These are phyloP conservation scores for Oryza punctata DNA, from an alignment of 176 grass and related monocot genomes.

Conservation along the genomic window DNA sequence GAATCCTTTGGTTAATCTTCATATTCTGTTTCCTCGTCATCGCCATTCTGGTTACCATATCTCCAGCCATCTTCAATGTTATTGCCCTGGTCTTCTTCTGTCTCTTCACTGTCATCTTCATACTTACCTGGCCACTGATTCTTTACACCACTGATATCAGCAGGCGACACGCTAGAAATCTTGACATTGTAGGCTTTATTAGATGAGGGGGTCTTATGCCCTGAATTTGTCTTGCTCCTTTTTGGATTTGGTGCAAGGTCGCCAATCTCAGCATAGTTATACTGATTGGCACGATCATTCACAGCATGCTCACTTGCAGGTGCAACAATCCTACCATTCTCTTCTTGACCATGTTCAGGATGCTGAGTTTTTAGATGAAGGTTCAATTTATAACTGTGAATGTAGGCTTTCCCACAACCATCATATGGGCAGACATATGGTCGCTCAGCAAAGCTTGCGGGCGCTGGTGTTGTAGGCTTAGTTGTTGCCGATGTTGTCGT, in stretches of 20 bases:
- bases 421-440: conserved; percentile 77
- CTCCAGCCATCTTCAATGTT: conserved; percentile 54
- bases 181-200: conserved; percentile 48
- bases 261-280: conserved; percentile 37
- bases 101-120: conserved; percentile 75
- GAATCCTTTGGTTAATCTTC: conserved; percentile 52
- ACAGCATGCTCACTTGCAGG: conserved; percentile 29
- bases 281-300: conserved; percentile 39
- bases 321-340: conserved; percentile 37
- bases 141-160: conserved; percentile 30
- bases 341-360: conserved; percentile 58
- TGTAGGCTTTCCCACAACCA: conserved; percentile 87
- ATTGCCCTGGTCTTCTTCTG: conserved; percentile 60
- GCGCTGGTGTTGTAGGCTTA: conserved; percentile 32
- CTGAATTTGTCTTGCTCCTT: conserved; percentile 47
- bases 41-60: conserved; percentile 53
- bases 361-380: conserved; percentile 82
- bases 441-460: conserved; percentile 48
- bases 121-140: conserved; percentile 60
- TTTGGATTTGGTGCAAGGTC: conserved; percentile 43
- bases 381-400: conserved; percentile 85
- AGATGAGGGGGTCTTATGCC: conserved; percentile 29
- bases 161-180: conserved; percentile 12
- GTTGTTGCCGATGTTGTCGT: conserved; percentile 28
- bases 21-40: conserved; percentile 80